Percentiles rank a stretch among this genome's conserved stretches.
These are phyloP conservation scores for Cruciata laevipes DNA, from an alignment of 257 asterid species.

Conservation along the genomic window DNA sequence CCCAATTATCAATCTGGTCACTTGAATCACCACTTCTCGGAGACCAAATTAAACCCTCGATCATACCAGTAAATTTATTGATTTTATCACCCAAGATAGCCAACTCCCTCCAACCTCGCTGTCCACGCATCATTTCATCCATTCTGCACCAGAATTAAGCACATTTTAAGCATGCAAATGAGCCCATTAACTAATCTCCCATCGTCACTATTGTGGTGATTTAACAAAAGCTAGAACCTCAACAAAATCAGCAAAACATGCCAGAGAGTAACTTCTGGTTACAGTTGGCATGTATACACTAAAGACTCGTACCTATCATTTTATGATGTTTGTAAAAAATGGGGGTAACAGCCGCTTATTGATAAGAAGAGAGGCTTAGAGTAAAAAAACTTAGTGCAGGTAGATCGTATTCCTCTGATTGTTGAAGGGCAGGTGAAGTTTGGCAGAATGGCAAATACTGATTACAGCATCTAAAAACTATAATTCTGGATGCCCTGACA, in stretches of 20 bases:
- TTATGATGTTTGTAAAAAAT: neutral
- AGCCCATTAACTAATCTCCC: neutral
- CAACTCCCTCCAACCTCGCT: constrained; percentile 98
- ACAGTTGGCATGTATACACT: neutral
- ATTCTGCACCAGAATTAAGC: constrained; percentile 49
- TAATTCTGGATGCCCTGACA: neutral
- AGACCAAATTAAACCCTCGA: constrained; percentile 96
- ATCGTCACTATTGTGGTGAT: neutral
- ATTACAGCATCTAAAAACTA: neutral
- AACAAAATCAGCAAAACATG: neutral
- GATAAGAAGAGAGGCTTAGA: neutral
- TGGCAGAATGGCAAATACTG: neutral
- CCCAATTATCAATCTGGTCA: constrained; percentile 87
- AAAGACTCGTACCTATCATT: neutral
- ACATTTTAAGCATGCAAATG: constrained; percentile 5
- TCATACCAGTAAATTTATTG: constrained; percentile 84
- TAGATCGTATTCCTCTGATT: too few species aligned
- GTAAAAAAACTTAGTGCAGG: too few species aligned
- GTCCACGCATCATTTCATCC: constrained; percentile 99
- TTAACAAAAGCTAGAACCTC: too few species aligned
- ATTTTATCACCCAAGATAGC: constrained; percentile 88
- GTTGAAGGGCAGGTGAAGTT: too few species aligned
- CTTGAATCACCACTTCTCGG: constrained; percentile 65
- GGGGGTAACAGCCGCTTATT: neutral
- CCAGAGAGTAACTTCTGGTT: neutral